A percentile compares a stretch with the other conserved stretches of the same genome.
Evolutionary conservation across 257 asterid species (phyloP).

Genomic region (Capsicum baccatum): DNA sequence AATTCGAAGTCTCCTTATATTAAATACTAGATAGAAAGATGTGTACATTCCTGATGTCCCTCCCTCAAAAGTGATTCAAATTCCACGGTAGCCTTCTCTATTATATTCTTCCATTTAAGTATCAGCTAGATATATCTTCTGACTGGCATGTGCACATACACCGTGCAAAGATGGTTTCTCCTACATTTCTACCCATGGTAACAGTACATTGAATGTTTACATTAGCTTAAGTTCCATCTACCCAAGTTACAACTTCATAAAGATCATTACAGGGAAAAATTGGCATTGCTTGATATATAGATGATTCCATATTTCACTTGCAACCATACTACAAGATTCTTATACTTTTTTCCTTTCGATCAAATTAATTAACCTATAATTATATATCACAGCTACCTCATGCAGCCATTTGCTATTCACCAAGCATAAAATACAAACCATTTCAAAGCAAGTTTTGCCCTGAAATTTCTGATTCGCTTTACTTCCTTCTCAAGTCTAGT

Average conservation of each 20-base stretch:
- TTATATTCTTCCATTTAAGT: neutral
- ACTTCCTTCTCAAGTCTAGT: neutral
- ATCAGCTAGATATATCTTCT: conserved; percentile 11
- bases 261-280: neutral
- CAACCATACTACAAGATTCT: neutral
- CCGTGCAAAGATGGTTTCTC: neutral
- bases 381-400: neutral
- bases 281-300: neutral
- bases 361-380: neutral
- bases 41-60: neutral
- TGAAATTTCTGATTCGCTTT: conserved; percentile 12
- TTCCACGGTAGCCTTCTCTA: neutral
- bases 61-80: neutral
- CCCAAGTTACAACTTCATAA: neutral
- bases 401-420: neutral
- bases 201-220: neutral
- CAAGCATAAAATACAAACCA: neutral
- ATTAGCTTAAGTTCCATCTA: neutral
- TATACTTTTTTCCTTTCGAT: neutral
- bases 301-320: neutral
- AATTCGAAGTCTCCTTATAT: neutral
- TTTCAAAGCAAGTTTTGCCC: neutral
- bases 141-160: neutral
- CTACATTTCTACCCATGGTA: neutral
- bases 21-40: conserved; percentile 1